A percentile compares a stretch with the other conserved stretches of the same genome.
phyloP scores from a whole-genome alignment of 352 stramenopile genomes.

The Pythium graminicola region DNA sequence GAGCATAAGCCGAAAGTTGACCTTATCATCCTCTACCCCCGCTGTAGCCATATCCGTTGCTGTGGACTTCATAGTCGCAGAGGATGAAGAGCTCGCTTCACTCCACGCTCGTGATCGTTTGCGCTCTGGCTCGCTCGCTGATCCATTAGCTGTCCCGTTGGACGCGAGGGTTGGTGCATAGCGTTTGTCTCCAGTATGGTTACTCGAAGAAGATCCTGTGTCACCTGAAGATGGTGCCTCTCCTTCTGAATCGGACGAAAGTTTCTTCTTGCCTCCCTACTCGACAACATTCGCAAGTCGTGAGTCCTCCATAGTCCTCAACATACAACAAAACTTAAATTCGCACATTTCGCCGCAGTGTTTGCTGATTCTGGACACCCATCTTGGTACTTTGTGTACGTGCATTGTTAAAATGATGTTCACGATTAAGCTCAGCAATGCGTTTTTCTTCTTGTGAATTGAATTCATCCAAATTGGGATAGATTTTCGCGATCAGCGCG shows the following conservation, averaged over 20 bases:
- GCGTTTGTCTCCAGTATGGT: constrained; percentile 29
- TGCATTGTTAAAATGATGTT: constrained; percentile 78
- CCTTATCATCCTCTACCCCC: constrained; percentile 23
- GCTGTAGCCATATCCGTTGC: background rate
- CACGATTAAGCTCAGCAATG: constrained; percentile 72
- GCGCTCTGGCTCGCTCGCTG: background rate
- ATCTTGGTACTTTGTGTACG: constrained; percentile 68
- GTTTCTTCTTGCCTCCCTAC: constrained; percentile 27
- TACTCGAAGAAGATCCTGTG: constrained; percentile 4
- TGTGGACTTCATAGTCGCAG: background rate
- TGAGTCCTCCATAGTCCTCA: background rate
- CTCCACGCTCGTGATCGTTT: no score
- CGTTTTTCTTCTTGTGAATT: constrained; percentile 74
- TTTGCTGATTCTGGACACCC: constrained; percentile 62
- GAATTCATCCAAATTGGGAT: constrained; percentile 77
- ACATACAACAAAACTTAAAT: background rate
- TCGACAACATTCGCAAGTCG: background rate
- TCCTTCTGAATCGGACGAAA: constrained; percentile 16
- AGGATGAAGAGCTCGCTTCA: background rate
- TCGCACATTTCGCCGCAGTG: constrained; percentile 46
- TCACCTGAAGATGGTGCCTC: constrained; percentile 13
- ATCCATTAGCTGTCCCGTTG: background rate
- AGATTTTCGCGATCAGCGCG: constrained; percentile 76
- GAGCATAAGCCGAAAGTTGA: constrained; percentile 57
- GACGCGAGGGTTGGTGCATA: background rate